Percentiles rank a stretch among this genome's conserved stretches.
phyloP scores from a whole-genome alignment of 2,329 filamentous ascomycete genomes.

The Aotearoamyces nothofagi region DNA sequence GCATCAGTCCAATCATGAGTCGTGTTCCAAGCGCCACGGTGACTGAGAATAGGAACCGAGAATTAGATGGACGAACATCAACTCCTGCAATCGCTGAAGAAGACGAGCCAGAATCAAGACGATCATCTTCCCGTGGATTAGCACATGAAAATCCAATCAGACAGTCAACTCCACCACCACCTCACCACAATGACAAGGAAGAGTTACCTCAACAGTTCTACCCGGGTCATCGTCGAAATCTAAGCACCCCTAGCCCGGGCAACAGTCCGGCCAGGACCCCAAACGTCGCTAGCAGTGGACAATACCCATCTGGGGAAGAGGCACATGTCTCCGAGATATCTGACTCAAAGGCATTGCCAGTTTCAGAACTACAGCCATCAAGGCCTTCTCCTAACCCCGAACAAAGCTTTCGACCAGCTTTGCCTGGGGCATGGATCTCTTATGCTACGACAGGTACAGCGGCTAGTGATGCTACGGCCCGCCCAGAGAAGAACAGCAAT shows the following conservation, averaged over 20 bases:
- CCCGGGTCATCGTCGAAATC: constrained; percentile 37
- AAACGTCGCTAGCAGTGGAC: constrained; percentile 27
- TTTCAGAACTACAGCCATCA: neutral
- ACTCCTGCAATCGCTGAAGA: constrained; percentile 42
- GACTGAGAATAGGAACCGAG: constrained; percentile 18
- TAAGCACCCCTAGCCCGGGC: constrained; percentile 40
- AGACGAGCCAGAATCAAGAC: constrained; percentile 18
- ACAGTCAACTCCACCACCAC: constrained; percentile 6
- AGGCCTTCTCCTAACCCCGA: constrained; percentile 12
- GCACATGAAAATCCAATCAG: constrained; percentile 16
- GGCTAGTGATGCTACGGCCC: neutral
- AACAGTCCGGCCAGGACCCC: constrained; percentile 48
- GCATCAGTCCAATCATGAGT: constrained; percentile 50
- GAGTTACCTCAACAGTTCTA: constrained; percentile 24
- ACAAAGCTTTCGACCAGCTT: constrained; percentile 14
- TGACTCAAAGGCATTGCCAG: neutral
- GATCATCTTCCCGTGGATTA: constrained; percentile 5
- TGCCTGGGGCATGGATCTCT: constrained; percentile 18
- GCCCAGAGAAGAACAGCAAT: constrained; percentile 6
- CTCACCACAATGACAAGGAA: neutral
- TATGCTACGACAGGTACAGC: constrained; percentile 14
- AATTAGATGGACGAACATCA: constrained; percentile 18
- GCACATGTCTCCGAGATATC: constrained; percentile 26
- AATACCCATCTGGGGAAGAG: constrained; percentile 24
- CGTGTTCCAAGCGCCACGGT: constrained; percentile 28